Conservation (phyloP, 257 asterid genomes). For the Haberlea rhodopensis region DNA sequence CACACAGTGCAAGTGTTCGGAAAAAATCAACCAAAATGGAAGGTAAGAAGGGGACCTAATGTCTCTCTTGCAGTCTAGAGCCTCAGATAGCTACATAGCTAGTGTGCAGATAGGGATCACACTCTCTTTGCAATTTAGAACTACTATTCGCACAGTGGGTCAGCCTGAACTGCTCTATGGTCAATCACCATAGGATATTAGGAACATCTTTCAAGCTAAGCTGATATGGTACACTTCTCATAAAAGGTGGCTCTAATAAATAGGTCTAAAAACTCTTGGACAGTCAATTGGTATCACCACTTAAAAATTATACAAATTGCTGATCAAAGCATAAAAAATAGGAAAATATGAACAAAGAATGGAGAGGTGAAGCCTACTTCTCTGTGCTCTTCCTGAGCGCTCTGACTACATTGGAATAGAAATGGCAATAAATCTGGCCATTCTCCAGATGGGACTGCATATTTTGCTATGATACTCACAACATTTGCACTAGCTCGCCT, state of each 20-base stretch:
- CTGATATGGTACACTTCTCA: not conserved
- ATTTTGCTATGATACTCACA: conserved; percentile 90
- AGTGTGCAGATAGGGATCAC: not conserved
- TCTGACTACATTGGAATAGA: conserved; percentile 92
- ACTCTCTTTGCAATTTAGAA: not conserved
- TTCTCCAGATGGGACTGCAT: conserved; percentile 96
- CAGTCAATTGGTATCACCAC: conserved; percentile 3
- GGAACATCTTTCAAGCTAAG: not conserved
- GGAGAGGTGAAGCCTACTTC: conserved; percentile 54
- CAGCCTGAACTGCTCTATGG: not conserved
- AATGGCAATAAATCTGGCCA: conserved; percentile 97
- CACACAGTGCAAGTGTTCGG: not conserved
- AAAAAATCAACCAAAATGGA: not conserved
- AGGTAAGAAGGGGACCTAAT: not conserved
- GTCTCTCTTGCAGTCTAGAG: conserved; percentile 4
- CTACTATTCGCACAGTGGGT: not conserved
- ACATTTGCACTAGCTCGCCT: conserved; percentile 98
- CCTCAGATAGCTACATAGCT: not conserved
- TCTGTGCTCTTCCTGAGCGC: conserved; percentile 94
- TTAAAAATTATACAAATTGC: conserved; percentile 6
- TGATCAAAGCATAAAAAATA: conserved; percentile 2
- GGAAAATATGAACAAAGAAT: conserved; percentile 5
- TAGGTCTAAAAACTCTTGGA: conserved; percentile 1
- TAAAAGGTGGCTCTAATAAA: not conserved
- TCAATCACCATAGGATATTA: not conserved